These are phyloP conservation scores for Xylaria sp. DNA, from an alignment of 2,329 filamentous ascomycete species.

Conservation along the genomic window DNA sequence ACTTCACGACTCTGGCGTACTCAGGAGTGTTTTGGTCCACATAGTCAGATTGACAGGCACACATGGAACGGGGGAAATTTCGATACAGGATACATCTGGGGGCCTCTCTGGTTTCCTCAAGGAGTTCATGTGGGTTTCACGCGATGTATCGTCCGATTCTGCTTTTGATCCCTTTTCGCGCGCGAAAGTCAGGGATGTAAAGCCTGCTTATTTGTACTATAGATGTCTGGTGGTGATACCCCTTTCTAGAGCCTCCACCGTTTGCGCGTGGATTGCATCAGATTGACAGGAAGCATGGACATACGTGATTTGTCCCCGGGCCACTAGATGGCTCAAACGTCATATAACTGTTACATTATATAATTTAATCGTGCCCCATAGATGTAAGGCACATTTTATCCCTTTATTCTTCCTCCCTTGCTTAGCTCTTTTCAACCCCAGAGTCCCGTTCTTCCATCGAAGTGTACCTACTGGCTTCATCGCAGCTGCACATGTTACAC, in stretches of 20 bases:
- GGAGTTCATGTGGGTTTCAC: neutral
- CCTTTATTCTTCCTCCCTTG: no score
- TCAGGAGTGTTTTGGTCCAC: neutral
- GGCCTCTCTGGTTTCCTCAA: neutral
- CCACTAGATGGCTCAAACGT: neutral
- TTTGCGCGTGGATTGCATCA: neutral
- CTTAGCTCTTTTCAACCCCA: no score
- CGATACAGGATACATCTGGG: constrained; percentile 6
- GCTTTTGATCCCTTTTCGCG: neutral
- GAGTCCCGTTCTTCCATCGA: no score
- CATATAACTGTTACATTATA: neutral
- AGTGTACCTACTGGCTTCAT: no score
- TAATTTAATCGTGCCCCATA: no score
- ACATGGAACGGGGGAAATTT: neutral
- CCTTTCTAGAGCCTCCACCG: constrained; percentile 3
- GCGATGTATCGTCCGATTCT: neutral
- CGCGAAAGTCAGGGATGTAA: neutral
- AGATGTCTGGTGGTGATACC: constrained; percentile 14
- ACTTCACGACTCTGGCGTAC: constrained; percentile 13
- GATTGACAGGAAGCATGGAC: neutral
- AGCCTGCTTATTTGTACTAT: constrained; percentile 16
- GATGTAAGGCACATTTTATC: no score
- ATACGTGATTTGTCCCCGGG: neutral
- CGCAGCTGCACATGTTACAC: no score
- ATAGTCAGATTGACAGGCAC: constrained; percentile 10